These are phyloP conservation scores for Coemansia sp. DNA, from an alignment of 192 early-diverging fungal genomes.

Conservation along the genomic window DNA sequence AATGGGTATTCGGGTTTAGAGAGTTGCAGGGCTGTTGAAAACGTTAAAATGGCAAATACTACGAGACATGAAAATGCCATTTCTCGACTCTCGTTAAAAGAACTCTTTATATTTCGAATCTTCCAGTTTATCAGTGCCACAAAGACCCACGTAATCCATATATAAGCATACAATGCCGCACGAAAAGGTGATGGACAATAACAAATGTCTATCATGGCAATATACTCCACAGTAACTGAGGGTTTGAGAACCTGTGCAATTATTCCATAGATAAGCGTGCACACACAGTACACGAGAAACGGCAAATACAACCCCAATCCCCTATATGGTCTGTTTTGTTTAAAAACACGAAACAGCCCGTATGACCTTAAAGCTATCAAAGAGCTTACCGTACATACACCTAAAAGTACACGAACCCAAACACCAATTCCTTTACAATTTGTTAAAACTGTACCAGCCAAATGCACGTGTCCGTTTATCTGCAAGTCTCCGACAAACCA, in stretches of 20 bases:
- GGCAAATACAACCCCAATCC: conserved; percentile 34
- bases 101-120: conserved; percentile 48
- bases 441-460: conserved; percentile 8
- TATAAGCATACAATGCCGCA: conserved; percentile 21
- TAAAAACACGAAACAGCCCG: conserved; percentile 34
- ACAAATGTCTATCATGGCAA: conserved; percentile 20
- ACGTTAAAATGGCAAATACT: conserved; percentile 32
- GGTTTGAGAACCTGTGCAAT: conserved; percentile 24
- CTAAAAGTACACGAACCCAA: conserved; percentile 45
- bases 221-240: conserved; percentile 29
- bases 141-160: conserved; percentile 41
- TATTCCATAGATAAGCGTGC: conserved; percentile 26
- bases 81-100: conserved; percentile 48
- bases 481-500: conserved; percentile 50
- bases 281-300: conserved; percentile 22
- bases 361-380: conserved; percentile 40
- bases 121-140: conserved; percentile 34
- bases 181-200: conserved; percentile 31
- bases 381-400: conserved; percentile 44
- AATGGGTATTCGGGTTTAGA: conserved; percentile 29
- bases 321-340: conserved; percentile 19
- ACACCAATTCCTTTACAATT: conserved; percentile 39
- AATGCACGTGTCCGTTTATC: conserved; percentile 47
- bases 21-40: conserved; percentile 28
- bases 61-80: conserved; percentile 31